A percentile compares a stretch with the other conserved stretches of the same genome.
Conservation (phyloP, 2,329 filamentous ascomycete species). For the Endothia cerciana region DNA sequence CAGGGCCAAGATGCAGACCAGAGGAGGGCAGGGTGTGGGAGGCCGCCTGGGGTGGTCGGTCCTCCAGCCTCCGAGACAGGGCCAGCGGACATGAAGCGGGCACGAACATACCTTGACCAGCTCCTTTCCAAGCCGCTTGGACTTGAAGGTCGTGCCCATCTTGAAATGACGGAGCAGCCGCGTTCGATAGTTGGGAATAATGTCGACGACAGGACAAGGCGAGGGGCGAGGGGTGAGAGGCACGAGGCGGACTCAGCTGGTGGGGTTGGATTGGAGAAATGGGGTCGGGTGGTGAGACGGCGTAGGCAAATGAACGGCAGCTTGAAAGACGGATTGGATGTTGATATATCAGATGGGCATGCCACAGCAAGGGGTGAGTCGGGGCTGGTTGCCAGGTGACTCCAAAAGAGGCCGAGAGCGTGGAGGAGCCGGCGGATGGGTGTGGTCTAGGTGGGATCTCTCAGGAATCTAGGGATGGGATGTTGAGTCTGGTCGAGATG, state of each 20-base stretch:
- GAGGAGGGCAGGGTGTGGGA: conserved; percentile 3
- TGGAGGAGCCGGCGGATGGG: neutral
- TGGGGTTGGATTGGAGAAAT: conserved; percentile 6
- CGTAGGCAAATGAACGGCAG: neutral
- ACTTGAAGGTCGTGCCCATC: conserved; percentile 52
- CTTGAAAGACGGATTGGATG: neutral
- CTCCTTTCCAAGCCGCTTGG: conserved; percentile 64
- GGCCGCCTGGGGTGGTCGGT: neutral
- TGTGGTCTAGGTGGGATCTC: neutral
- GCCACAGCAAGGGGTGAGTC: neutral
- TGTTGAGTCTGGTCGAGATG: neutral
- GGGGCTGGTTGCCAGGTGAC: neutral
- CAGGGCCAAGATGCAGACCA: neutral
- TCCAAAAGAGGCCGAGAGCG: neutral
- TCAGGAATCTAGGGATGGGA: conserved; percentile 4
- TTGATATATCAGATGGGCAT: neutral
- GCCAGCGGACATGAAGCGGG: neutral
- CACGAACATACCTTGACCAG: conserved; percentile 53
- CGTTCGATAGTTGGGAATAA: neutral
- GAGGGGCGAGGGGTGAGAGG: neutral
- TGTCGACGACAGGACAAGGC: neutral
- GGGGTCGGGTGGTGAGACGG: neutral
- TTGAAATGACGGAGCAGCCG: conserved; percentile 8
- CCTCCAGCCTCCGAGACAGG: neutral
- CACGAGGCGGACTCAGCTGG: neutral